These are phyloP conservation scores for Schwanniomyces polymorphus DNA, from an alignment of 805 yeast species.

Conservation along the genomic window DNA sequence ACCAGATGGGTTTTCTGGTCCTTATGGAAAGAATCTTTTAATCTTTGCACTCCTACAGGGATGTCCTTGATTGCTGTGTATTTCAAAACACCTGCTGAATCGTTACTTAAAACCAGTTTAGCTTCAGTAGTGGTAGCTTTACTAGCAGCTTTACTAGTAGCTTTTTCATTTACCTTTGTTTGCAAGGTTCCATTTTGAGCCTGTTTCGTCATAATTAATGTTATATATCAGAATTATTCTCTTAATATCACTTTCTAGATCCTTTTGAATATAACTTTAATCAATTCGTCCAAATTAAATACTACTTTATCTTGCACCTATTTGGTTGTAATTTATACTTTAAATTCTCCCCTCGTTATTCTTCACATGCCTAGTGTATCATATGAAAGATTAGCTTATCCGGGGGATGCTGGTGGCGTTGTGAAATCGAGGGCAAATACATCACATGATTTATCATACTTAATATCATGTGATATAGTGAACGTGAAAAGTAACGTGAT, in stretches of 20 bases:
- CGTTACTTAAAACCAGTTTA: not conserved
- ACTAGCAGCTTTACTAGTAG: not conserved
- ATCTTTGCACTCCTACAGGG: slow-evolving; percentile 41
- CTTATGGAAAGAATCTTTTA: slow-evolving; percentile 43
- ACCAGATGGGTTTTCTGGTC: slow-evolving; percentile 50
- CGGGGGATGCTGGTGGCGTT: no score
- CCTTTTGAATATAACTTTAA: no score
- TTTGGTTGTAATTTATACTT: not conserved
- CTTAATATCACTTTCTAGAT: no score
- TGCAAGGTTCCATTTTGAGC: not conserved
- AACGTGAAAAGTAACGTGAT: not conserved
- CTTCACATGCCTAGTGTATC: not conserved
- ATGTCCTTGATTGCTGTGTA: slow-evolving; percentile 53
- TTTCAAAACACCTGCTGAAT: slow-evolving; percentile 13
- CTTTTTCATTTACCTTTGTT: not conserved
- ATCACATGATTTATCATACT: not conserved
- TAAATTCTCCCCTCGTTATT: not conserved
- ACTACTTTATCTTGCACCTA: no score
- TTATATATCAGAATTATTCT: not conserved
- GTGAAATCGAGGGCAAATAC: no score
- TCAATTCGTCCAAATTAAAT: no score
- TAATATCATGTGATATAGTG: not conserved
- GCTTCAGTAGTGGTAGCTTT: not conserved
- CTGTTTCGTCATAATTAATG: not conserved
- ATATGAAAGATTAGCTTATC: not conserved